Conservation (phyloP, 768 basidiomycete species). For the Sarcodon sp. region DNA sequence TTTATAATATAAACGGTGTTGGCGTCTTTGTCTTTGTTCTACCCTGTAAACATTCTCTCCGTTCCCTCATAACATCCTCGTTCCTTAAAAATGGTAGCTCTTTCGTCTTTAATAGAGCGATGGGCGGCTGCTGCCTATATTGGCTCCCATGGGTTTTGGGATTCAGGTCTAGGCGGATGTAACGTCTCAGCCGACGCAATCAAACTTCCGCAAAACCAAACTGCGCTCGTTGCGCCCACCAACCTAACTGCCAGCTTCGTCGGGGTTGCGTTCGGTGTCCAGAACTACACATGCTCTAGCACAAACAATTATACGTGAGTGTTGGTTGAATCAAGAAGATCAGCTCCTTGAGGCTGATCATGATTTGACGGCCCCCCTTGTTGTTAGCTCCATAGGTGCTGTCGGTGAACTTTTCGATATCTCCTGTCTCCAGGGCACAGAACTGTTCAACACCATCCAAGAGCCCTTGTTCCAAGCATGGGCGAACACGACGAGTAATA, state of each 20-base stretch:
- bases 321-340: neutral
- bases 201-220: slow-evolving; percentile 16
- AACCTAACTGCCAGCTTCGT: slow-evolving; percentile 23
- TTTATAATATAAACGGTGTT: too few species aligned
- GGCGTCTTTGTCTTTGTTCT: too few species aligned
- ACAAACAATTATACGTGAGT: slow-evolving; percentile 29
- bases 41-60: neutral
- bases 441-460: slow-evolving; percentile 17
- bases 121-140: neutral
- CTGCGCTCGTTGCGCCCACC: slow-evolving; percentile 22
- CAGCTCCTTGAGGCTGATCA: neutral
- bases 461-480: slow-evolving; percentile 19
- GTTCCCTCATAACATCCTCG: neutral
- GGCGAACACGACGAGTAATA: slow-evolving; percentile 9
- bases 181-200: slow-evolving; percentile 11
- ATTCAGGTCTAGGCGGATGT: slow-evolving; percentile 6
- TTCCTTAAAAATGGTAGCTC: neutral
- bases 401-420: slow-evolving; percentile 42
- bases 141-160: neutral
- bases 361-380: neutral
- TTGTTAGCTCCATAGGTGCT: slow-evolving; percentile 11
- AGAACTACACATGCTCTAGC: slow-evolving; percentile 40
- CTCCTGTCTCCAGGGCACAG: slow-evolving; percentile 28
- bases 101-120: neutral
- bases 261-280: slow-evolving; percentile 33